These are phyloP conservation scores for Didymella arachidicola DNA, from an alignment of 2,329 filamentous ascomycete species.

Conservation along the genomic window DNA sequence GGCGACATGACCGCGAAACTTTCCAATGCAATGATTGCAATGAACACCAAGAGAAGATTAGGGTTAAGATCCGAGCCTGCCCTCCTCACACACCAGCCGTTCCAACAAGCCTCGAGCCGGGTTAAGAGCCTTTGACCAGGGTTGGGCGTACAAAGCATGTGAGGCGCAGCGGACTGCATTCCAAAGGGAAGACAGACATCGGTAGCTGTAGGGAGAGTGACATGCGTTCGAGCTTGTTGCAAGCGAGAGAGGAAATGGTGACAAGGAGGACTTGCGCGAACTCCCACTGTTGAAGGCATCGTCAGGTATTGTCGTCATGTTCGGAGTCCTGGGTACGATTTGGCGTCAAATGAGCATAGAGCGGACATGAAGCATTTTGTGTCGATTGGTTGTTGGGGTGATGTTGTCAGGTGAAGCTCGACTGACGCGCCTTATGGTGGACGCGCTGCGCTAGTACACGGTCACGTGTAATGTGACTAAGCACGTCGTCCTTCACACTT, in stretches of 20 bases:
- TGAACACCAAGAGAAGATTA: slow-evolving; percentile 77
- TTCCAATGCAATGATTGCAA: slow-evolving; percentile 54
- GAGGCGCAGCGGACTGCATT: slow-evolving; percentile 62
- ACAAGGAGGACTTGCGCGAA: slow-evolving; percentile 32
- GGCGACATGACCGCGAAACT: slow-evolving; percentile 66
- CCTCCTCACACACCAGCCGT: slow-evolving; percentile 59
- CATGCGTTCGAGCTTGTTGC: slow-evolving; percentile 61
- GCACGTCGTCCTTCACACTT: neutral
- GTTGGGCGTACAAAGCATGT: slow-evolving; percentile 50
- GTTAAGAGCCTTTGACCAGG: slow-evolving; percentile 68
- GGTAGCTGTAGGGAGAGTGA: slow-evolving; percentile 83
- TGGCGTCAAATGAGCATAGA: slow-evolving; percentile 13
- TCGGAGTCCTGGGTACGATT: slow-evolving; percentile 4
- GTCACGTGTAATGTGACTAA: neutral
- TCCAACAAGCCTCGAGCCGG: slow-evolving; percentile 60
- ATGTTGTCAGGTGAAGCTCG: slow-evolving; percentile 22
- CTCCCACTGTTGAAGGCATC: slow-evolving; percentile 39
- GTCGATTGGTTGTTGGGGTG: slow-evolving; percentile 26
- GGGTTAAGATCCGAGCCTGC: slow-evolving; percentile 94
- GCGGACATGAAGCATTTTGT: slow-evolving; percentile 17
- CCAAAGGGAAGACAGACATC: slow-evolving; percentile 70
- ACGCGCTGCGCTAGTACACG: slow-evolving; percentile 13
- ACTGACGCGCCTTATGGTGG: slow-evolving; percentile 24
- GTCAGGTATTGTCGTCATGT: slow-evolving; percentile 33
- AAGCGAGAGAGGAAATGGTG: slow-evolving; percentile 46